Percentiles rank a stretch among this genome's conserved stretches.
Conservation (phyloP, 306 rosid genomes). For the Quillaja saponaria region DNA sequence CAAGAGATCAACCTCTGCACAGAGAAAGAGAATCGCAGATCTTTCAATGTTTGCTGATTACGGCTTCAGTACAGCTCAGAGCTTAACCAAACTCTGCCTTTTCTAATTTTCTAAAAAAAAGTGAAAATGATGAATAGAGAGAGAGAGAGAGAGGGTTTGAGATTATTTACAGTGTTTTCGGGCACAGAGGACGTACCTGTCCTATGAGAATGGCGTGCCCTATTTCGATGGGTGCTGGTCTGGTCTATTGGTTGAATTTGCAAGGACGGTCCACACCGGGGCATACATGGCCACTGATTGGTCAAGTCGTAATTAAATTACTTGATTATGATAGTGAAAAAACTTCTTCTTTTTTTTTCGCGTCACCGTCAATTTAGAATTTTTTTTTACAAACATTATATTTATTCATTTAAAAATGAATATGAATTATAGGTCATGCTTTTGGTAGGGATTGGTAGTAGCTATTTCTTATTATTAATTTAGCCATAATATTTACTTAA, state of each 20-base stretch:
- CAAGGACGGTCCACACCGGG: slow-evolving; percentile 16
- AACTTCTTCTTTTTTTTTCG: too few relatives aligned
- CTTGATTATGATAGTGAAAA: slow-evolving; percentile 3
- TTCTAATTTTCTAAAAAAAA: neutral
- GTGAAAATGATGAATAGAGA: slow-evolving; percentile 7
- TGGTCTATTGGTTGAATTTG: slow-evolving; percentile 15
- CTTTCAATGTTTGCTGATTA: slow-evolving; percentile 40
- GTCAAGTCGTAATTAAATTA: slow-evolving; percentile 1
- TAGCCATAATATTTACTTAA: too few relatives aligned
- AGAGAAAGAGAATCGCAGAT: slow-evolving; percentile 35
- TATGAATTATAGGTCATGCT: too few relatives aligned
- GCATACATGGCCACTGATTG: slow-evolving; percentile 48
- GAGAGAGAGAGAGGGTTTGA: neutral
- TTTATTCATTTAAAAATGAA: too few relatives aligned
- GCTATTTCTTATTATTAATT: too few relatives aligned
- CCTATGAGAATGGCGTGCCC: slow-evolving; percentile 9
- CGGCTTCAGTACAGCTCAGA: slow-evolving; percentile 56
- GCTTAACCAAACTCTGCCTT: slow-evolving; percentile 36
- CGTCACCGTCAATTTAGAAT: too few relatives aligned
- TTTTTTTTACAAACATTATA: too few relatives aligned
- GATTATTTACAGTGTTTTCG: slow-evolving; percentile 27
- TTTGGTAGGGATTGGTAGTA: too few relatives aligned
- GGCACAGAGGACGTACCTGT: slow-evolving; percentile 39
- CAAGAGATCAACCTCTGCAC: slow-evolving; percentile 32
- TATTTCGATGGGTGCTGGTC: slow-evolving; percentile 19